Percentiles rank a stretch among this genome's conserved stretches.
Conservation (phyloP, 306 rosid genomes). For the Malus fusca region DNA sequence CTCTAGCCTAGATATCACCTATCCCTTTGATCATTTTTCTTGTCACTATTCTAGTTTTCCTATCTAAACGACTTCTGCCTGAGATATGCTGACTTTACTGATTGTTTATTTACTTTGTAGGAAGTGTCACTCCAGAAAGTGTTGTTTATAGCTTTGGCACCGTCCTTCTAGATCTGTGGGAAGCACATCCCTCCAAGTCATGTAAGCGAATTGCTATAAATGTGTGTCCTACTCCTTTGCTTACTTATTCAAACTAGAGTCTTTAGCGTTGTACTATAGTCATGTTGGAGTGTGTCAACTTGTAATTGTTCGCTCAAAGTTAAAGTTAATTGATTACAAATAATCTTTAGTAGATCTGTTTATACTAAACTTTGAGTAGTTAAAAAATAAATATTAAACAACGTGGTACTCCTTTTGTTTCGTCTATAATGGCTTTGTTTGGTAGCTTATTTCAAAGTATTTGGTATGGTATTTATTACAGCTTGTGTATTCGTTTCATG, state of each 20-base stretch:
- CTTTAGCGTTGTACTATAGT: not conserved
- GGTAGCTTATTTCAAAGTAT: too few species aligned
- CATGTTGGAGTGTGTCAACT: not conserved
- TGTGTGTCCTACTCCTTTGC: not conserved
- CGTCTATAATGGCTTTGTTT: too few species aligned
- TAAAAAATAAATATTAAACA: too few species aligned
- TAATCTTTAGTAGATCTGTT: too few species aligned
- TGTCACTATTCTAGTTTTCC: too few species aligned
- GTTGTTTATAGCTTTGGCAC: constrained; percentile 94
- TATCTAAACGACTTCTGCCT: not conserved
- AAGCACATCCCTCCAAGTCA: constrained; percentile 98
- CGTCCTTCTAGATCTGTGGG: constrained; percentile 91
- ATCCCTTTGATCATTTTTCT: too few species aligned
- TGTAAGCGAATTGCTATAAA: constrained; percentile 40
- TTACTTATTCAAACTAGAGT: too few species aligned
- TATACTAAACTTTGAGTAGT: too few species aligned
- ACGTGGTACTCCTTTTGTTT: too few species aligned
- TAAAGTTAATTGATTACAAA: not conserved
- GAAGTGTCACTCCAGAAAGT: constrained; percentile 89
- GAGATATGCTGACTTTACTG: not conserved
- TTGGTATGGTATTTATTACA: too few species aligned
- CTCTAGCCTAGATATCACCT: too few species aligned
- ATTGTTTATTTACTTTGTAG: constrained; percentile 25
- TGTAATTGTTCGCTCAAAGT: constrained; percentile 1
- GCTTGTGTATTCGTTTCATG: too few species aligned